Conservation (phyloP, 805 yeast species). For the Huiozyma sinensis region DNA sequence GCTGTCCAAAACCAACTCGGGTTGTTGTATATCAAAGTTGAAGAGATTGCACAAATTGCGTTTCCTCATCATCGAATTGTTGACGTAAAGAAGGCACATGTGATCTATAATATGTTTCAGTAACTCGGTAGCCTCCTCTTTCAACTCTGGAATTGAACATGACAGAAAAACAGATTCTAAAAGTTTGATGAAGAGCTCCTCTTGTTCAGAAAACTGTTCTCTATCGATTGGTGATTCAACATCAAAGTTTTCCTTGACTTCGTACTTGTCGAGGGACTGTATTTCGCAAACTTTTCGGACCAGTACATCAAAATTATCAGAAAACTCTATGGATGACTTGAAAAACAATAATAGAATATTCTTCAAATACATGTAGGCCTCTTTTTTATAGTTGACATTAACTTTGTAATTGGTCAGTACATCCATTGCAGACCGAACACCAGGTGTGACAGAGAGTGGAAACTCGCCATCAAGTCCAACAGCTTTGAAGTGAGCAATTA, state of each 20-base stretch:
- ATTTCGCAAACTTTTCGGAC: constrained; percentile 41
- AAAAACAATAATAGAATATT: constrained; percentile 59
- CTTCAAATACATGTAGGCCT: constrained; percentile 66
- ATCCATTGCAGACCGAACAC: constrained; percentile 65
- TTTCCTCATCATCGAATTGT: constrained; percentile 59
- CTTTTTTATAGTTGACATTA: constrained; percentile 55
- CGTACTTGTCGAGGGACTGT: constrained; percentile 21
- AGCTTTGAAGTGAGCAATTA: constrained; percentile 56
- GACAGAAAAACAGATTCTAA: constrained; percentile 67
- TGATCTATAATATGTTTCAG: constrained; percentile 66
- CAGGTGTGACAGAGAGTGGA: constrained; percentile 75
- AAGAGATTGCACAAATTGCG: constrained; percentile 60
- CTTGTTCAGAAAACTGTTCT: constrained; percentile 45
- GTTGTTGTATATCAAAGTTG: constrained; percentile 70
- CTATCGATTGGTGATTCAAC: constrained; percentile 38
- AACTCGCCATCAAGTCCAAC: constrained; percentile 55
- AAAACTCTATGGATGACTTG: constrained; percentile 30
- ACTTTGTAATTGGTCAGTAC: constrained; percentile 54
- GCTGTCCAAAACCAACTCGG: constrained; percentile 57
- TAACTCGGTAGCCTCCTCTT: constrained; percentile 53
- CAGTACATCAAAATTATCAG: constrained; percentile 32
- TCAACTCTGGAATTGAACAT: constrained; percentile 60
- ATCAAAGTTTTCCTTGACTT: constrained; percentile 27
- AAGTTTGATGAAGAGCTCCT: constrained; percentile 51
- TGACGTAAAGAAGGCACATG: constrained; percentile 65